These are phyloP conservation scores for Dendrobium officinale DNA, from an alignment of 106 monocot species.

Conservation along the genomic window DNA sequence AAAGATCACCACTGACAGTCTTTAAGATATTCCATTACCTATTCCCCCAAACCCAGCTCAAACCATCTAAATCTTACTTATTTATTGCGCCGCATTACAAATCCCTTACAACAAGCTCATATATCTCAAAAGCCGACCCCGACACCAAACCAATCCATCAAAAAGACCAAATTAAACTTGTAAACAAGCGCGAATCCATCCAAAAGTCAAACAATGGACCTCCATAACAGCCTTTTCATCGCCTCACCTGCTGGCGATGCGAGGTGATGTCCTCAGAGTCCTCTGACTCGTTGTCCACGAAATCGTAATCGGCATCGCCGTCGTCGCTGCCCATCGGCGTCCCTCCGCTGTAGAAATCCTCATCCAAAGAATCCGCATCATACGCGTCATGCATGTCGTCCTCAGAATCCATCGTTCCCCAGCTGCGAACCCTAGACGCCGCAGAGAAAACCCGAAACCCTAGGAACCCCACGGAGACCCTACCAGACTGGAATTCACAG, in stretches of 20 bases:
- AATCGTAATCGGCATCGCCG: conserved; percentile 50
- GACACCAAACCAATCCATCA: not conserved
- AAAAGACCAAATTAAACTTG: not conserved
- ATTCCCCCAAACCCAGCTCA: not conserved
- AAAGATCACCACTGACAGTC: not conserved
- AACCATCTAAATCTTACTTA: not conserved
- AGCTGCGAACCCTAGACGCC: not conserved
- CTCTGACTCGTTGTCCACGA: conserved; percentile 43
- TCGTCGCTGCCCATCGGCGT: conserved; percentile 56
- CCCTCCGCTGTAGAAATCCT: conserved; percentile 79
- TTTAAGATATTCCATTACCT: not conserved
- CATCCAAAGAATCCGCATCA: conserved; percentile 63
- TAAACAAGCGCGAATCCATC: not conserved
- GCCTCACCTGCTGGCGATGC: conserved; percentile 57
- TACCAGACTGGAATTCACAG: not conserved
- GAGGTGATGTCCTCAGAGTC: conserved; percentile 32
- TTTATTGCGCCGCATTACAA: conserved; percentile 2
- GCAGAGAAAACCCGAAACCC: not conserved
- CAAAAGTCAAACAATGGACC: not conserved
- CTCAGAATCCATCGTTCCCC: conserved; percentile 70
- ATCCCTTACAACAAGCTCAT: not conserved
- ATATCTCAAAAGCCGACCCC: not conserved
- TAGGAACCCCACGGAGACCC: not conserved
- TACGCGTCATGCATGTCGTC: conserved; percentile 79
- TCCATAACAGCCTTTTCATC: not conserved